A percentile compares a stretch with the other conserved stretches of the same genome.
Conservation (phyloP, 768 basidiomycete species). For the Pisolithus albus region DNA sequence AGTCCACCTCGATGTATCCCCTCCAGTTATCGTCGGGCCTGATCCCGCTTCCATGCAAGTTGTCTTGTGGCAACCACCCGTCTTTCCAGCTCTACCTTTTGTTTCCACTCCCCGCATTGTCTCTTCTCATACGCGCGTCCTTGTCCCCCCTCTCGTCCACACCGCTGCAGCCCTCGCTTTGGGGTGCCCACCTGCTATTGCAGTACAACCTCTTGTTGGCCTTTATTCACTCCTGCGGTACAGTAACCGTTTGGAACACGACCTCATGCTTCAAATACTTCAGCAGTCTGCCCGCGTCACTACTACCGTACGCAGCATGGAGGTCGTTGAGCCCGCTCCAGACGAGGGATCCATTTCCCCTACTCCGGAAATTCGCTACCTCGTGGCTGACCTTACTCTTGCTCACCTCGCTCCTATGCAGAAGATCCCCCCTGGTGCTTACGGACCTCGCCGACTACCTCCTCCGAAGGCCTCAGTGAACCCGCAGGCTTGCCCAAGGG, state of each 20-base stretch:
- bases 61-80: background rate
- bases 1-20: background rate
- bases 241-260: background rate
- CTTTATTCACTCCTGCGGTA: background rate
- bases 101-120: background rate
- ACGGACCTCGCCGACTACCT: background rate
- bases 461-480: background rate
- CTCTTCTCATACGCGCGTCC: background rate
- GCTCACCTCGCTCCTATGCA: background rate
- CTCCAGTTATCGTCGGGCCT: background rate
- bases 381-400: background rate
- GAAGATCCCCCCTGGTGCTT: background rate
- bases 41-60: background rate
- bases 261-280: background rate
- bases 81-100: background rate
- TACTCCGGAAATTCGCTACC: background rate
- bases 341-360: background rate
- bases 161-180: background rate
- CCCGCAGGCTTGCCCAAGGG: background rate
- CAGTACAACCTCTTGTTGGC: background rate
- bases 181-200: background rate
- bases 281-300: background rate
- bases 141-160: background rate
- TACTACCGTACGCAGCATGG: background rate
- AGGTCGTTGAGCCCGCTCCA: too few relatives aligned